Conservation (phyloP, 2,329 filamentous ascomycete genomes). For the Albophoma yamanashiensis region DNA sequence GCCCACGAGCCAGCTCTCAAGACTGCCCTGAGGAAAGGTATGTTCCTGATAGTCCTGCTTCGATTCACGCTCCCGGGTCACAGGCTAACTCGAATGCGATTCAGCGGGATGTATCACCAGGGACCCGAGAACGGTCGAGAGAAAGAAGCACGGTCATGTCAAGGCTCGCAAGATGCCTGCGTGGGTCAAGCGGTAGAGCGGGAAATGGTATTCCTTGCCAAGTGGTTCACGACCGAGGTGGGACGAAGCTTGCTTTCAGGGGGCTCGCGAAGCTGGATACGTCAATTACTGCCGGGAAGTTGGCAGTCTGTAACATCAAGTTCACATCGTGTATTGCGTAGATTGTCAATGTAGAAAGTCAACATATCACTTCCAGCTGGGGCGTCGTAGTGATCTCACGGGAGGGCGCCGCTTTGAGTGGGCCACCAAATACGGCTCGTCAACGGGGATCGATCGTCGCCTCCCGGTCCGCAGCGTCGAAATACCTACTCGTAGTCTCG, state of each 20-base stretch:
- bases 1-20: constrained; percentile 91
- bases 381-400: background rate
- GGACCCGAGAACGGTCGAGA: constrained; percentile 85
- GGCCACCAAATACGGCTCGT: background rate
- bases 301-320: background rate
- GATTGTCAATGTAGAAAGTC: background rate
- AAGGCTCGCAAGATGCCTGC: constrained; percentile 97
- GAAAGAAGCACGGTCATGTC: constrained; percentile 92
- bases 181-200: constrained; percentile 77
- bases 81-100: constrained; percentile 7
- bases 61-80: background rate
- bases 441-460: background rate
- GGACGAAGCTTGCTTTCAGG: background rate
- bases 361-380: background rate
- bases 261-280: background rate
- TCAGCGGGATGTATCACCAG: constrained; percentile 86
- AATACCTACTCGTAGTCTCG: background rate
- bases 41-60: constrained; percentile 22
- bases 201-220: background rate
- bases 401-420: background rate
- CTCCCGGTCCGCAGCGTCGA: background rate
- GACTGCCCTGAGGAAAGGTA: constrained; percentile 78
- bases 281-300: background rate
- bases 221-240: background rate
- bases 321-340: background rate